A percentile compares a stretch with the other conserved stretches of the same genome.
phyloP scores from a whole-genome alignment of 2,329 filamentous ascomycete species.

The Colletotrichum liaoningense region DNA sequence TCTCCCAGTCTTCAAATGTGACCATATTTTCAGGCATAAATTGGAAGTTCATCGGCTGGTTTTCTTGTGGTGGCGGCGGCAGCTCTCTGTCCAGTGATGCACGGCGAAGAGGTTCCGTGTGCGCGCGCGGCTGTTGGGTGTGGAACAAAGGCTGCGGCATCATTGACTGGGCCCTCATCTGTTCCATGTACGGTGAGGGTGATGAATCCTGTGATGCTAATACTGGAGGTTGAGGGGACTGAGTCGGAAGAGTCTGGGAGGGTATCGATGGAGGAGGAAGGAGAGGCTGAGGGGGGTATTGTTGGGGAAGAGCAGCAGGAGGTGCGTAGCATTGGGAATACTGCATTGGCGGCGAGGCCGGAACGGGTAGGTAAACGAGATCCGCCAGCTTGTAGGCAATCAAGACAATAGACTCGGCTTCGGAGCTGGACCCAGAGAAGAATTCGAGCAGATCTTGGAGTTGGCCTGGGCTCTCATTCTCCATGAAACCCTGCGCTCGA shows the following conservation, averaged over 20 bases:
- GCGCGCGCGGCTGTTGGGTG: slow-evolving; percentile 22
- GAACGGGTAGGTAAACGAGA: slow-evolving; percentile 48
- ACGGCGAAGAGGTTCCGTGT: slow-evolving; percentile 30
- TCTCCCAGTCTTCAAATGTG: slow-evolving; percentile 55
- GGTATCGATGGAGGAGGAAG: slow-evolving; percentile 37
- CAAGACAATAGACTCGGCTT: slow-evolving; percentile 67
- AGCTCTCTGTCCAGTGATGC: slow-evolving; percentile 37
- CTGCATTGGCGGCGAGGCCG: slow-evolving; percentile 37
- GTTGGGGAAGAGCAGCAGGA: slow-evolving; percentile 32
- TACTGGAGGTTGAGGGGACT: slow-evolving; percentile 33
- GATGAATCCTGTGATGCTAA: slow-evolving; percentile 33
- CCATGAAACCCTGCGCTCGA: slow-evolving; percentile 67
- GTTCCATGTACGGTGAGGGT: slow-evolving; percentile 29
- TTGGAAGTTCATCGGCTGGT: slow-evolving; percentile 54
- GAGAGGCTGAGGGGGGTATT: slow-evolving; percentile 34
- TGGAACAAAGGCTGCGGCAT: slow-evolving; percentile 35
- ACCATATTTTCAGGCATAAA: slow-evolving; percentile 51
- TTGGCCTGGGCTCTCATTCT: slow-evolving; percentile 72
- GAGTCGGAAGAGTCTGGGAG: slow-evolving; percentile 35
- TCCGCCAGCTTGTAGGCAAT: slow-evolving; percentile 69
- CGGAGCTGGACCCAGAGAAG: slow-evolving; percentile 68
- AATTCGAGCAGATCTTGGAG: slow-evolving; percentile 74
- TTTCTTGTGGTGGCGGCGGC: slow-evolving; percentile 35
- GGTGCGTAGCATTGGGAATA: slow-evolving; percentile 36
- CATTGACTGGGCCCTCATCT: slow-evolving; percentile 35